Conservation (phyloP, 768 basidiomycete species). For the Chiua virens region DNA sequence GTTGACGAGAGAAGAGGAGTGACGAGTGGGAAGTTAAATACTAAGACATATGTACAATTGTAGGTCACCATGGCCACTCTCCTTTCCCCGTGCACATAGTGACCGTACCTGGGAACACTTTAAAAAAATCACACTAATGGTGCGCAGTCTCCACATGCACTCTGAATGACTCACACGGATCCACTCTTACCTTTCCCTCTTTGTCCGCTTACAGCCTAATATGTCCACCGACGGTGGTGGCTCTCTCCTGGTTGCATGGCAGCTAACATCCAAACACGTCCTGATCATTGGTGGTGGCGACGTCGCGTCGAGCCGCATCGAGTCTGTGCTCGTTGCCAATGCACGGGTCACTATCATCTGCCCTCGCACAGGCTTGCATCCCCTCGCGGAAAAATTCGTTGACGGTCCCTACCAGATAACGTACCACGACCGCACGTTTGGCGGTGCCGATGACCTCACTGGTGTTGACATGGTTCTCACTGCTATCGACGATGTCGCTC, state of each 20-base stretch:
- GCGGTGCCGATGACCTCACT: constrained; percentile 61
- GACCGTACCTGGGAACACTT: neutral
- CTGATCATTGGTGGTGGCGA: constrained; percentile 94
- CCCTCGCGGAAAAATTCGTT: constrained; percentile 55
- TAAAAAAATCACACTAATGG: neutral
- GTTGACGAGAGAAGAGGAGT: neutral
- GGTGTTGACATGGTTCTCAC: constrained; percentile 86
- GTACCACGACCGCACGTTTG: constrained; percentile 70
- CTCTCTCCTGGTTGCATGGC: constrained; percentile 91
- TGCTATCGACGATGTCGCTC: constrained; percentile 81
- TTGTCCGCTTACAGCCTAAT: neutral
- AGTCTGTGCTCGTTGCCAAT: constrained; percentile 79
- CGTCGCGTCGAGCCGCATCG: constrained; percentile 85
- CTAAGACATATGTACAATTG: no score
- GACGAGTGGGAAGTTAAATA: neutral
- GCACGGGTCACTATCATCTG: constrained; percentile 77
- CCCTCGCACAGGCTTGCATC: constrained; percentile 65
- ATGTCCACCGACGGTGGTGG: constrained; percentile 45
- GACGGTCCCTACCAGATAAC: constrained; percentile 49
- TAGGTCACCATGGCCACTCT: constrained; percentile 24
- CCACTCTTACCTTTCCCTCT: neutral
- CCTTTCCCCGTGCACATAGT: constrained; percentile 1
- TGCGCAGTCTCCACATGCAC: neutral
- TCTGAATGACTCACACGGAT: no score
- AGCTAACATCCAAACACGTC: constrained; percentile 78